phyloP scores from a whole-genome alignment of 352 stramenopile genomes.

The Elongisporangium undulatum region DNA sequence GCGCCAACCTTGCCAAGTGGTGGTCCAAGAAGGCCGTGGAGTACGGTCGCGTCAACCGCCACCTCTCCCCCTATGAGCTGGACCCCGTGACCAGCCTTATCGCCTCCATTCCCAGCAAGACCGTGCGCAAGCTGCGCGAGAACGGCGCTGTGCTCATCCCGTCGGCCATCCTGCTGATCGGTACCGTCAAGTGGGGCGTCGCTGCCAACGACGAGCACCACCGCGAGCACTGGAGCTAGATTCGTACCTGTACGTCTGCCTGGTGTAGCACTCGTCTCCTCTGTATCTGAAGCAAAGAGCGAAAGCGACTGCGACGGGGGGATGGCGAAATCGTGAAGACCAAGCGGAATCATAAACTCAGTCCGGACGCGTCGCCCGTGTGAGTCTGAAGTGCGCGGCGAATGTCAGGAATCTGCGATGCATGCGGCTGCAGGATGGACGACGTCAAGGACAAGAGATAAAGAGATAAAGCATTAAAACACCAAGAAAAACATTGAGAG shows the following conservation, averaged over 20 bases:
- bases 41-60: conserved; percentile 56
- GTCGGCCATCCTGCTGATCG: conserved; percentile 50
- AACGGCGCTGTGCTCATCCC: conserved; percentile 73
- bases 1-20: conserved; percentile 54
- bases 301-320: neutral
- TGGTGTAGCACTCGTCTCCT: neutral
- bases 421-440: neutral
- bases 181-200: conserved; percentile 69
- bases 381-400: neutral
- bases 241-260: neutral
- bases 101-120: conserved; percentile 69
- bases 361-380: neutral
- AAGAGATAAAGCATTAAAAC: neutral
- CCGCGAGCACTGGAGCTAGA: conserved; percentile 77
- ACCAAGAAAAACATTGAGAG: neutral
- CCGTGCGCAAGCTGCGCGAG: conserved; percentile 76
- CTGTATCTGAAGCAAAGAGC: neutral
- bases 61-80: conserved; percentile 68
- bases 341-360: neutral
- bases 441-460: neutral
- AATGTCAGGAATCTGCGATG: neutral
- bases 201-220: conserved; percentile 75
- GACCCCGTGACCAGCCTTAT: conserved; percentile 67
- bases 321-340: neutral
- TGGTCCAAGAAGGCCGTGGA: conserved; percentile 69